Evolutionary conservation across 176 grass and related monocot species (phyloP), one percentile per base, ranked within the genome.

Genomic region (Stipa capillata): DNA sequence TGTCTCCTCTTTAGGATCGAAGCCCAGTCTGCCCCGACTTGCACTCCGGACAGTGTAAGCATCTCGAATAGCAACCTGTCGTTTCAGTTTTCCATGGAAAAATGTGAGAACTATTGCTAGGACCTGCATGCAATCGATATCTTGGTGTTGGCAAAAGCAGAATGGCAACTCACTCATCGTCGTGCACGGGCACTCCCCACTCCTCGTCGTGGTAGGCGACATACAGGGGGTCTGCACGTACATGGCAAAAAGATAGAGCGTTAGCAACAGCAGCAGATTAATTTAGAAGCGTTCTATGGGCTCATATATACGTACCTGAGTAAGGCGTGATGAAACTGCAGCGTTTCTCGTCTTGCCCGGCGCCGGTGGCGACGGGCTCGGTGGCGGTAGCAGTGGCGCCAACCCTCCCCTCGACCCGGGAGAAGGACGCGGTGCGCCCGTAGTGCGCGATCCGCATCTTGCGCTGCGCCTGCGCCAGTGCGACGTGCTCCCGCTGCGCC

Each of bases 161-260:
- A 50, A 79, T 58, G 68, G 49, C 39, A 13, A 68, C 89, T 90
- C 44, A 97, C 94, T 81, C 73, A 77, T 97, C 91, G 34, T 97
- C 69, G 77, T 90, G 91, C 69, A 97, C 85, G 24, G 91, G 91
- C 51, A 94, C 83, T 54, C 94, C 94, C 94, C 94, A 97, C 53
- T 97, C 94, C 69, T 94, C 87, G 31, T 97, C 94, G 47, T 97
- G 94, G 87, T 97, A 97, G 1, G 91, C 87, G 29, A 97, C 83
- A 8, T 90, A 94, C 59, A 92, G 48, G 15, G 89, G 87, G 74
- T 94, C 94, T 90, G 76, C 43, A n/a, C n/a, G n/a, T n/a, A 29
- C 52, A 44, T 54, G 24, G 17, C 10, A n/a, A 74, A 1, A 8
- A 27, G 13, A 62, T n/a, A 17, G 10, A 3, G 10, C 28, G 45